A percentile compares a stretch with the other conserved stretches of the same genome.
These are phyloP conservation scores for Fusarium verticillioides DNA, from an alignment of 2,329 filamentous ascomycete genomes.

Conservation along the genomic window DNA sequence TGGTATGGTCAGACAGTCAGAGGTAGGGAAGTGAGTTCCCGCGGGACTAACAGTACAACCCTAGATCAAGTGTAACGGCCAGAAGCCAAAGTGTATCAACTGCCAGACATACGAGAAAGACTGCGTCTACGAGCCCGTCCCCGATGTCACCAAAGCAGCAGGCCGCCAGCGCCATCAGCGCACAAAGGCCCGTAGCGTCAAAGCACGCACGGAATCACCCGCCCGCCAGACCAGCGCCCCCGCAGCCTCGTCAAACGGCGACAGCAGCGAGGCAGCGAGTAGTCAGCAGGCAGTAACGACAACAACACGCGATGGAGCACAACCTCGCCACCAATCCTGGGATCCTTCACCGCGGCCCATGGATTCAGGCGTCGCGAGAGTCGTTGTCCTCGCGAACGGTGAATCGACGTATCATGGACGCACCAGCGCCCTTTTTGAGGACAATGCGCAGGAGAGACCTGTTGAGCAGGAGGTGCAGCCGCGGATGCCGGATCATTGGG, in stretches of 20 bases:
- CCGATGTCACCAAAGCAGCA: slow-evolving; percentile 12
- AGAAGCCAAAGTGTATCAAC: slow-evolving; percentile 29
- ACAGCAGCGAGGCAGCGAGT: neutral
- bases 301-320: neutral
- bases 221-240: neutral
- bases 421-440: slow-evolving; percentile 61
- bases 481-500: slow-evolving; percentile 52
- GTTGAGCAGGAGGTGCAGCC: slow-evolving; percentile 42
- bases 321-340: slow-evolving; percentile 9
- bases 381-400: slow-evolving; percentile 54
- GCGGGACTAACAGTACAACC: neutral
- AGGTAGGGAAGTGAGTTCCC: slow-evolving; percentile 1
- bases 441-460: slow-evolving; percentile 20
- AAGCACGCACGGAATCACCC: neutral
- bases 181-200: slow-evolving; percentile 16
- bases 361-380: slow-evolving; percentile 47
- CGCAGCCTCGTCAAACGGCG: neutral
- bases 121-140: slow-evolving; percentile 45
- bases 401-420: slow-evolving; percentile 61
- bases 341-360: neutral
- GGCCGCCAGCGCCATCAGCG: slow-evolving; percentile 36
- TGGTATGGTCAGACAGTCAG: too few relatives aligned
- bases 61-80: slow-evolving; percentile 61
- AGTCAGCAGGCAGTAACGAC: neutral
- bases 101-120: slow-evolving; percentile 29